Evolutionary conservation across 768 basidiomycete species (phyloP), one percentile per base, ranked within the genome.

Genomic region (Cystobasidium ongulense): DNA sequence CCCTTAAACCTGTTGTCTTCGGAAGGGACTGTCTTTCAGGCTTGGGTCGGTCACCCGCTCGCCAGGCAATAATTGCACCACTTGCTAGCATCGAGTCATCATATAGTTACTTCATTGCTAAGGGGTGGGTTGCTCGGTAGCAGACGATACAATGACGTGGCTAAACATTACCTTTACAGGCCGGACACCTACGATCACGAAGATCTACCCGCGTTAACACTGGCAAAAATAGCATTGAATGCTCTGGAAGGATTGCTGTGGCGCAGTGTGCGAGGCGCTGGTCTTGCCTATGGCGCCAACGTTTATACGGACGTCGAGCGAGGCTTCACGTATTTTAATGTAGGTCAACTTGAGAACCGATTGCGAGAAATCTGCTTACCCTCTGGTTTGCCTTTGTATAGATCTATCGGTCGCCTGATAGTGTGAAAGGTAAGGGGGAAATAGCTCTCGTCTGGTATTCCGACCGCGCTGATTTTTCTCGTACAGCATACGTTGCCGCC

Each of bases 51-150:
- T 85, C 87, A 18, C 91, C 92, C 0, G 80, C 84, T 7, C 87
- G 84, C 79, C 89, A 92, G 90, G 90, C 89, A 31, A 85, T 92
- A 33, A 85, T 98, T 27, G 89, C 94, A 81, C 88, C 90, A 75
- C 85, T 98, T 72, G 89, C 93, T 0, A 92, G 92, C 2, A 95
- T 97, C 75, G 96, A 99, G 82, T 95, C 92, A 78, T 89, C 91
- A 1, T 98, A 88, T 80, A 89, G 87, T 23, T 86, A 84, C 11
- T 89, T 92, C 79, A 88, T 87, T 8, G 85, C 90, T 0, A 91
- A 88, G 79, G 88, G 89, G 33, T 88, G 93, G 43, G 84, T 85
- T 89, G 41, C 65, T 74, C 17, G 31, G 23, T n/a, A n/a, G n/a
- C n/a, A n/a, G n/a, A n/a, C n/a, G n/a, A n/a, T n/a, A n/a, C n/a